Evolutionary conservation across 495 filamentous ascomycete species (phyloP).

Genomic region (Glarea lozoyensis): DNA sequence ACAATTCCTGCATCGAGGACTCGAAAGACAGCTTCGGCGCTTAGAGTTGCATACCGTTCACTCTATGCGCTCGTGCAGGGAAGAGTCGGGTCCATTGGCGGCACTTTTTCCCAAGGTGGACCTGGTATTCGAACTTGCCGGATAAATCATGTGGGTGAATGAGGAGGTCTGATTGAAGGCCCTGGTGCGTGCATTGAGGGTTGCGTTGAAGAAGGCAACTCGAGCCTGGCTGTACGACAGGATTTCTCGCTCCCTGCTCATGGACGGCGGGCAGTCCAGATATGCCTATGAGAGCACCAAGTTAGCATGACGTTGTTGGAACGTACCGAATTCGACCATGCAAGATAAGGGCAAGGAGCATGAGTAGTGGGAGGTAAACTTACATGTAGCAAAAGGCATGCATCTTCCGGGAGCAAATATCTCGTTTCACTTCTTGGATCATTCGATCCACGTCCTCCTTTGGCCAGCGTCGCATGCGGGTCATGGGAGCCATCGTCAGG

Average conservation of each 20-base stretch:
- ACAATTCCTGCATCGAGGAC: not conserved
- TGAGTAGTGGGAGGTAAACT: constrained; percentile 25
- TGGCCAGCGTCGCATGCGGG: constrained; percentile 53
- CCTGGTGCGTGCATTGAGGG: not conserved
- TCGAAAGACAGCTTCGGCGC: not conserved
- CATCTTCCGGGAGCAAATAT: constrained; percentile 60
- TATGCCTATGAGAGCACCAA: constrained; percentile 16
- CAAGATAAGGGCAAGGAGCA: not conserved
- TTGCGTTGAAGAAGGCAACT: not conserved
- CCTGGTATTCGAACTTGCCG: not conserved
- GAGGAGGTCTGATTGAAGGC: constrained; percentile 2
- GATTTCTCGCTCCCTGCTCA: too few species aligned
- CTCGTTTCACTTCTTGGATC: constrained; percentile 50
- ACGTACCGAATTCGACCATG: not conserved
- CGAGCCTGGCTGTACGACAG: too few species aligned
- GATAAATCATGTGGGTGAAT: constrained; percentile 5
- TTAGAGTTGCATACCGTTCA: constrained; percentile 9
- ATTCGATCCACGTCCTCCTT: constrained; percentile 57
- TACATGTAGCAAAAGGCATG: constrained; percentile 71
- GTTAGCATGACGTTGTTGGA: not conserved
- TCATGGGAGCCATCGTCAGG: constrained; percentile 67
- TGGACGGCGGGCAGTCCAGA: constrained; percentile 21
- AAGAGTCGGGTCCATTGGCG: not conserved
- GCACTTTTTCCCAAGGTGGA: not conserved
- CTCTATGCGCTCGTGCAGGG: constrained; percentile 1